These are phyloP conservation scores for Halteria grandinella DNA, from an alignment of 73 alveolate species.

Conservation along the genomic window DNA sequence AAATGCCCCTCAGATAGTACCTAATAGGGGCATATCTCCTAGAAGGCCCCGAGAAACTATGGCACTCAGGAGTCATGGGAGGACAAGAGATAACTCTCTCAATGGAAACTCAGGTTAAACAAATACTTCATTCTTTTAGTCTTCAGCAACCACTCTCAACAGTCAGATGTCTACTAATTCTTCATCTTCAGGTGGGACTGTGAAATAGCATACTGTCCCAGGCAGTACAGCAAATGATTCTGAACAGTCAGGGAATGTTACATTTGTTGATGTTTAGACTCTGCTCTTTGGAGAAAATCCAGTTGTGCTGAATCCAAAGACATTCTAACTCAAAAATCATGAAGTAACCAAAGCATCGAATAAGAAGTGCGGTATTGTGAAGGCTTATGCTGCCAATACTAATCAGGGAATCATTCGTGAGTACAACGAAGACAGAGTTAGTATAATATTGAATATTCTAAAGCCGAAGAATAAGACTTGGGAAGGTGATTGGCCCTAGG, in stretches of 20 bases:
- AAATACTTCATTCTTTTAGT: not conserved
- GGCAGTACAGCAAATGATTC: not conserved
- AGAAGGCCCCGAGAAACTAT: not conserved
- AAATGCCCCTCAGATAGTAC: not conserved
- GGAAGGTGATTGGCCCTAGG: slow-evolving; percentile 51
- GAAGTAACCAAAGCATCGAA: slow-evolving; percentile 70
- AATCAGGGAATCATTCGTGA: slow-evolving; percentile 86
- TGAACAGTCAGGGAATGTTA: not conserved
- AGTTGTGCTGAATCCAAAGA: slow-evolving; percentile 39
- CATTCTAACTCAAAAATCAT: slow-evolving; percentile 46
- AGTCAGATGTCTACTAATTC: not conserved
- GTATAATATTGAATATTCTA: slow-evolving; percentile 77
- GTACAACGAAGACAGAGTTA: slow-evolving; percentile 92
- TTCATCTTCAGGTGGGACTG: not conserved
- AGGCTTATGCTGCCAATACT: slow-evolving; percentile 86
- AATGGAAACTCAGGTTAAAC: not conserved
- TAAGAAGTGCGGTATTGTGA: slow-evolving; percentile 74
- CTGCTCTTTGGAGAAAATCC: slow-evolving; percentile 69
- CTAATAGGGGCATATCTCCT: not conserved
- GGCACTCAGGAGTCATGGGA: not conserved
- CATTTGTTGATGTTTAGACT: slow-evolving; percentile 55
- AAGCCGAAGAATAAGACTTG: slow-evolving; percentile 66
- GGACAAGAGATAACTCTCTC: not conserved
- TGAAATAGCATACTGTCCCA: not conserved
- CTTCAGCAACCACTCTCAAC: not conserved